phyloP scores from a whole-genome alignment of 1,284 basidiomycete genomes.

The Ceratobasidium papillatum region DNA sequence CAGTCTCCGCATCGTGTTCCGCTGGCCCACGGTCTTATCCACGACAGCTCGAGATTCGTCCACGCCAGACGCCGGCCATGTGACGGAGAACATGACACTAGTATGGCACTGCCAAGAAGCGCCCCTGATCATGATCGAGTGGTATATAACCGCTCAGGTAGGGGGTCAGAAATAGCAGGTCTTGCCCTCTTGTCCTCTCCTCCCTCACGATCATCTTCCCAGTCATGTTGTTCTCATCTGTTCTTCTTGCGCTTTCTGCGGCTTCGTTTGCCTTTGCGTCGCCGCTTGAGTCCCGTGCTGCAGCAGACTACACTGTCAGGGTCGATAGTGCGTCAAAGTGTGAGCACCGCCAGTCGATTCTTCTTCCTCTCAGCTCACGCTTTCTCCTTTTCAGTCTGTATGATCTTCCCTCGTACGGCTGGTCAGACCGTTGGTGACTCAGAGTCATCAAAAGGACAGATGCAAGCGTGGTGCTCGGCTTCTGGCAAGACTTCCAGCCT shows the following conservation, averaged over 20 bases:
- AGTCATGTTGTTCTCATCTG: constrained; percentile 28
- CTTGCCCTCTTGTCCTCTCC: background rate
- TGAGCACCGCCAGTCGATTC: background rate
- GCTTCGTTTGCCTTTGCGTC: constrained; percentile 15
- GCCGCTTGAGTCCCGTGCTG: constrained; percentile 20
- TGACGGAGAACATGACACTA: background rate
- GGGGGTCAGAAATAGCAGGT: constrained; percentile 10
- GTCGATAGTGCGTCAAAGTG: constrained; percentile 3
- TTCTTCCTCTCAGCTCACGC: background rate
- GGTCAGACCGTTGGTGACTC: constrained; percentile 44
- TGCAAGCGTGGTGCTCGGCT: constrained; percentile 44
- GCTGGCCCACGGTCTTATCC: constrained; percentile 4
- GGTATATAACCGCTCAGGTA: background rate
- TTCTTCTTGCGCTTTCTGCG: constrained; percentile 14
- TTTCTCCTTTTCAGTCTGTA: background rate
- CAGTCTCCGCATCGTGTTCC: background rate
- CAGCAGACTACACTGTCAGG: constrained; percentile 23
- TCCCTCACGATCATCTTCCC: no score
- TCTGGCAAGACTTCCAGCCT: background rate
- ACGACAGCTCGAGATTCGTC: background rate
- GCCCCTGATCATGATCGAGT: background rate
- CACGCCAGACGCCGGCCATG: constrained; percentile 15
- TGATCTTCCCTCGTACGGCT: constrained; percentile 41
- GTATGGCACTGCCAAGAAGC: constrained; percentile 15
- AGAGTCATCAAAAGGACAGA: constrained; percentile 40